A percentile compares a stretch with the other conserved stretches of the same genome.
Conservation (phyloP, 441 rosid genomes). For the Erysimum pusillum region DNA sequence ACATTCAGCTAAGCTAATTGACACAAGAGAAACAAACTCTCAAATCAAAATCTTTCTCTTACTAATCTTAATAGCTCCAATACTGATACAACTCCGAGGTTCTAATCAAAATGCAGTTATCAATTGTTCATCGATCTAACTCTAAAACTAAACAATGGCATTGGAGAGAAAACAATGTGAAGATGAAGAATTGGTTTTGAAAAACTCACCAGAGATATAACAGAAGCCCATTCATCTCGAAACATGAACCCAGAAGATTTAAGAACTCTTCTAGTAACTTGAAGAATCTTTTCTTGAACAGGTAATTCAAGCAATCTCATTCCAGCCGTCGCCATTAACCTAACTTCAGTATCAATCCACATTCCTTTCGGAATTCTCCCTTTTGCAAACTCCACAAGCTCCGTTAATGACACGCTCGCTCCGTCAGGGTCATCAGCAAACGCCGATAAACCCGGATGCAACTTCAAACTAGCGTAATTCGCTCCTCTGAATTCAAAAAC, state of each 20-base stretch:
- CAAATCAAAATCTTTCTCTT: not conserved
- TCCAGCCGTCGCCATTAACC: slow-evolving; percentile 96
- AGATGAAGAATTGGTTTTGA: no score
- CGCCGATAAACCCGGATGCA: slow-evolving; percentile 84
- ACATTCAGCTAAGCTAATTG: not conserved
- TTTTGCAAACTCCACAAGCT: slow-evolving; percentile 73
- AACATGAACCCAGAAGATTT: slow-evolving; percentile 73
- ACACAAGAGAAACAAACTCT: slow-evolving; percentile 7
- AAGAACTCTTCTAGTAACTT: slow-evolving; percentile 60
- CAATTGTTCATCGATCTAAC: not conserved
- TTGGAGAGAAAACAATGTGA: no score
- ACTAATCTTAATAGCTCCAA: not conserved
- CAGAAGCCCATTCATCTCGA: slow-evolving; percentile 74
- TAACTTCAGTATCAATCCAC: slow-evolving; percentile 68
- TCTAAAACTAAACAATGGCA: slow-evolving; percentile 13
- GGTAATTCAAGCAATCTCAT: slow-evolving; percentile 66
- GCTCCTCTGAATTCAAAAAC: slow-evolving; percentile 65
- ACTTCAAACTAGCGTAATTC: slow-evolving; percentile 58
- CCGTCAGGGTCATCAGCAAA: slow-evolving; percentile 61
- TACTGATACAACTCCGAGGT: not conserved
- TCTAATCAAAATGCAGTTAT: not conserved
- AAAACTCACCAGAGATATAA: slow-evolving; percentile 74
- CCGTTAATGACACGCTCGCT: slow-evolving; percentile 63
- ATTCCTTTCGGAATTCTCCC: slow-evolving; percentile 57
- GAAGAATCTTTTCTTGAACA: slow-evolving; percentile 66